These are phyloP conservation scores for Phyllosticta citriasiana DNA, from an alignment of 2,329 filamentous ascomycete species.

Conservation along the genomic window DNA sequence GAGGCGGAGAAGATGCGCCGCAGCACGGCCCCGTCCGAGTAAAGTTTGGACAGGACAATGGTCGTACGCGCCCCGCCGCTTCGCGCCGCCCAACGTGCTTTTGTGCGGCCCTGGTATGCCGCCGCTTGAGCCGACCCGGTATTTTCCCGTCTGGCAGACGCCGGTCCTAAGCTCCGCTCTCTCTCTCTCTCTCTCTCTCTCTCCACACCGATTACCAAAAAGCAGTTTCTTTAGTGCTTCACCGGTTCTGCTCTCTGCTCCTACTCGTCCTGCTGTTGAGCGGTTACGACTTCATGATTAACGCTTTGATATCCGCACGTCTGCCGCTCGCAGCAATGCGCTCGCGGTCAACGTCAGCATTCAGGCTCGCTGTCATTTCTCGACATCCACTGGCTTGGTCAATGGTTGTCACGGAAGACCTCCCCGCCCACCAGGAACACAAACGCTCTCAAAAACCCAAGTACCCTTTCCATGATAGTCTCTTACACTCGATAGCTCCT, in stretches of 20 bases:
- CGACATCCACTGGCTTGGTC: neutral
- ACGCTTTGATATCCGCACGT: constrained; percentile 30
- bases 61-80: neutral
- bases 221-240: constrained; percentile 26
- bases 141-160: constrained; percentile 6
- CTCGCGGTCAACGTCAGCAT: constrained; percentile 16
- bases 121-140: constrained; percentile 6
- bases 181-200: neutral
- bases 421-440: constrained; percentile 6
- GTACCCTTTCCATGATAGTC: constrained; percentile 8
- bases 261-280: constrained; percentile 28
- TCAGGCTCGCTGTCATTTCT: constrained; percentile 17
- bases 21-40: constrained; percentile 62
- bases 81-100: neutral
- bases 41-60: constrained; percentile 15
- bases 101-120: neutral
- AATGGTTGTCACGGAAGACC: constrained; percentile 1
- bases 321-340: constrained; percentile 16
- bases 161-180: constrained; percentile 8
- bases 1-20: constrained; percentile 99
- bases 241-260: constrained; percentile 22
- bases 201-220: constrained; percentile 15
- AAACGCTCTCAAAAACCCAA: constrained; percentile 8
- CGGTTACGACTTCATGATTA: constrained; percentile 33
- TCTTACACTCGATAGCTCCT: constrained; percentile 10